These are phyloP conservation scores for Gleditsia sinensis DNA, from an alignment of 306 rosid genomes.

Conservation along the genomic window DNA sequence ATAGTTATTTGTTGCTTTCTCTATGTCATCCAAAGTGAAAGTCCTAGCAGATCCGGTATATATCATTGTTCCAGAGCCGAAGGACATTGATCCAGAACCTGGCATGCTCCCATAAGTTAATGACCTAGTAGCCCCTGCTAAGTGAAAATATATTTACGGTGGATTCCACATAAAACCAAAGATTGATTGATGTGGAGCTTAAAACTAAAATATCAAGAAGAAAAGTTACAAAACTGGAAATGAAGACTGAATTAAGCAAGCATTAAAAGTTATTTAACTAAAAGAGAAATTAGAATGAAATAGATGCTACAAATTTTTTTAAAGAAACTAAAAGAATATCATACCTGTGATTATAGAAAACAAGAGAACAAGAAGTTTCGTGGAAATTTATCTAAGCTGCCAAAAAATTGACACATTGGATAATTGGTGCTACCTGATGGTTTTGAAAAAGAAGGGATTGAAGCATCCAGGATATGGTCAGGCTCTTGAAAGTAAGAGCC, in stretches of 20 bases:
- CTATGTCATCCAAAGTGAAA: constrained; percentile 71
- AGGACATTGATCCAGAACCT: constrained; percentile 60
- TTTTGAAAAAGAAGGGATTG: constrained; percentile 52
- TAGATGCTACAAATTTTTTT: constrained; percentile 1
- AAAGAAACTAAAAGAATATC: constrained; percentile 6
- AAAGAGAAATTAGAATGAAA: neutral
- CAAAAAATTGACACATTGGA: neutral
- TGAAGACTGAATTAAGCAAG: neutral
- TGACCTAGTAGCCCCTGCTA: constrained; percentile 49
- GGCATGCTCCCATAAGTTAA: constrained; percentile 42
- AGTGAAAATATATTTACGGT: constrained; percentile 23
- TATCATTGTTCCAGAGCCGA: constrained; percentile 58
- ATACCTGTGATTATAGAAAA: constrained; percentile 10
- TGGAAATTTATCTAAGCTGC: constrained; percentile 2
- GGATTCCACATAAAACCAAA: too few species aligned
- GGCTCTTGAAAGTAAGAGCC: constrained; percentile 31
- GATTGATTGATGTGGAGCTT: neutral
- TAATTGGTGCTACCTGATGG: constrained; percentile 55
- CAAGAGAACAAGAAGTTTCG: neutral
- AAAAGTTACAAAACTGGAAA: constrained; percentile 7
- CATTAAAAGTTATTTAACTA: neutral
- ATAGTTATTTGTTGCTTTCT: constrained; percentile 78
- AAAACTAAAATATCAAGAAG: constrained; percentile 3
- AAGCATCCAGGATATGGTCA: constrained; percentile 45
- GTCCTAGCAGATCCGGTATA: constrained; percentile 79